Evolutionary conservation across 2,329 filamentous ascomycete genomes (phyloP).

Genomic region (Phialemonium atrogriseum): DNA sequence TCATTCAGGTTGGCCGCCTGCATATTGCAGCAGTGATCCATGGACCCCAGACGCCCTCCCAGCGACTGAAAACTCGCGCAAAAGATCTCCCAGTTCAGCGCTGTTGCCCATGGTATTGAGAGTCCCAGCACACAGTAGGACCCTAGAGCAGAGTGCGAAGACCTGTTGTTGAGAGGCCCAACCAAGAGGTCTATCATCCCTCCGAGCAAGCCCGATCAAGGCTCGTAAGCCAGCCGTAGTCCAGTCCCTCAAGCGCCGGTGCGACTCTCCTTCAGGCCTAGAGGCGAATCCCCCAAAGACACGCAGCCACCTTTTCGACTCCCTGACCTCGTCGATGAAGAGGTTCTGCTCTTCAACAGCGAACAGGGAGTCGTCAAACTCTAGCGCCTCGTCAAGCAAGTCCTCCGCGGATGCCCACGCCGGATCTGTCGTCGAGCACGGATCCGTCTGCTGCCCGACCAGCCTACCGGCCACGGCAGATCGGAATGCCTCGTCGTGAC

Average conservation of each 20-base stretch:
- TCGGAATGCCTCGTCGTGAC: constrained; percentile 26
- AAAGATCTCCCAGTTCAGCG: too few species aligned
- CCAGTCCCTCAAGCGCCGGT: constrained; percentile 7
- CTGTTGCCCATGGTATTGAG: too few species aligned
- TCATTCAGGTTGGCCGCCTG: too few species aligned
- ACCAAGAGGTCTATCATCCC: constrained; percentile 14
- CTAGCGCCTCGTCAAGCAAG: constrained; percentile 37
- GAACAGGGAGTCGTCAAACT: constrained; percentile 64
- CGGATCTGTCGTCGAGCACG: constrained; percentile 4
- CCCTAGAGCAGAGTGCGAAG: constrained; percentile 15
- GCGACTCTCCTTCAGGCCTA: constrained; percentile 3
- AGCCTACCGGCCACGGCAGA: constrained; percentile 33
- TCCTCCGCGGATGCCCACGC: constrained; percentile 21
- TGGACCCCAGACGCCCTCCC: too few species aligned
- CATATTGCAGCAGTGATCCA: too few species aligned
- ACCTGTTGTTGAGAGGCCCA: constrained; percentile 19
- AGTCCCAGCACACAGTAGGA: constrained; percentile 10
- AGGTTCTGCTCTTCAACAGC: constrained; percentile 87
- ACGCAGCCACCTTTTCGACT: constrained; percentile 60
- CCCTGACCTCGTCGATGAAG: constrained; percentile 76
- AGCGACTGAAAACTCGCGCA: too few species aligned
- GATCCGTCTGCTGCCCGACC: constrained; percentile 17
- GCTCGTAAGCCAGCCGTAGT: constrained; percentile 9
- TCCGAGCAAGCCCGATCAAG: constrained; percentile 8
- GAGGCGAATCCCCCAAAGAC: constrained; percentile 9